Conservation (phyloP, 139 green algal genomes). For the Bryopsis sp. region DNA sequence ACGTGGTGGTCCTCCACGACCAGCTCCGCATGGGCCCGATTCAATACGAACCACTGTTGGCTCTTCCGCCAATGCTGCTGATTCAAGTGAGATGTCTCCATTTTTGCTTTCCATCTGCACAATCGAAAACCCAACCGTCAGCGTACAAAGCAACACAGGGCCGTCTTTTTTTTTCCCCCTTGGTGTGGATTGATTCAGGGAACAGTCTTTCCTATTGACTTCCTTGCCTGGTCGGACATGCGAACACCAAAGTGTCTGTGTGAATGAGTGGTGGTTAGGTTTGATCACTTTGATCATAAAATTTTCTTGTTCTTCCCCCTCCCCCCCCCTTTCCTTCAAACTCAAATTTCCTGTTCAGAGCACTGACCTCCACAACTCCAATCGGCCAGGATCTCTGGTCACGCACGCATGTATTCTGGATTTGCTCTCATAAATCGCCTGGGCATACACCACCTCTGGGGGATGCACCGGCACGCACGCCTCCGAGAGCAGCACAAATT, state of each 20-base stretch:
- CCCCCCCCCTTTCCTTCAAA: no score
- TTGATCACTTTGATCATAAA: no score
- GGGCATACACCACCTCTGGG: slow-evolving; percentile 16
- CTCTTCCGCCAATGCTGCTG: slow-evolving; percentile 26
- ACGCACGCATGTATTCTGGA: slow-evolving; percentile 13
- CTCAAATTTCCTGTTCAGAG: background rate
- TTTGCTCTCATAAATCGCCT: slow-evolving; percentile 15
- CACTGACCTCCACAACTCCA: slow-evolving; percentile 8
- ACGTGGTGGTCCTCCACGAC: slow-evolving; percentile 26
- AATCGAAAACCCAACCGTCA: no score
- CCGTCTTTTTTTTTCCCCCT: no score
- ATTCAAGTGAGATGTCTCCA: slow-evolving; percentile 20
- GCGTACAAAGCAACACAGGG: no score
- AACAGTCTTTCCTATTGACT: no score
- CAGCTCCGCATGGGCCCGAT: slow-evolving; percentile 21
- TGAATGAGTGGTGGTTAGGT: no score
- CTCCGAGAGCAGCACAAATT: slow-evolving; percentile 20
- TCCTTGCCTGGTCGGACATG: no score
- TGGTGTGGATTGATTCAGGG: no score
- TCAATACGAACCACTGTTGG: slow-evolving; percentile 25
- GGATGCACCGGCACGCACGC: slow-evolving; percentile 14
- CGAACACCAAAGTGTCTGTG: no score
- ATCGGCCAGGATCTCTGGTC: background rate
- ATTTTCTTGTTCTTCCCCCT: no score
- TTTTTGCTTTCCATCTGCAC: slow-evolving; percentile 20